Percentiles rank a stretch among this genome's conserved stretches.
Evolutionary conservation across 2,329 filamentous ascomycete species (phyloP).

Genomic region (Pyrenophora teres): DNA sequence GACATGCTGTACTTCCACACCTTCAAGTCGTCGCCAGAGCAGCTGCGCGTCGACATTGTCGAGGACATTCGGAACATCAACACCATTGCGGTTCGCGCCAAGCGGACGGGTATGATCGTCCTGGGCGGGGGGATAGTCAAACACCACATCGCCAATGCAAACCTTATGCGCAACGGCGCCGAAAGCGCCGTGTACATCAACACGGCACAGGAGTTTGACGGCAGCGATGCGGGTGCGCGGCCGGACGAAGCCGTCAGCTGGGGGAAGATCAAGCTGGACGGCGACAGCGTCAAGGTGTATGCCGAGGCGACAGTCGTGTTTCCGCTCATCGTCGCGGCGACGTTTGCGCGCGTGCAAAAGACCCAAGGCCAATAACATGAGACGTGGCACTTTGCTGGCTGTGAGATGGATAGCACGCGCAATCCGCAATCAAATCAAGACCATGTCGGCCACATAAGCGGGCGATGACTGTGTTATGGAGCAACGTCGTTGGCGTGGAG

Average conservation of each 20-base stretch:
- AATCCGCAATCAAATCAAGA: not conserved
- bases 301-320: conserved; percentile 71
- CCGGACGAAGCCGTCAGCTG: conserved; percentile 97
- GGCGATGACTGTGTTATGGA: conserved; percentile 8
- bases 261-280: conserved; percentile 94
- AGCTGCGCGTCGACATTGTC: conserved; percentile 87
- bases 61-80: conserved; percentile 94
- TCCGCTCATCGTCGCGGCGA: conserved; percentile 69
- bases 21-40: conserved; percentile 81
- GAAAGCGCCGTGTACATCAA: conserved; percentile 98
- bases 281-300: conserved; percentile 83
- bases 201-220: conserved; percentile 96
- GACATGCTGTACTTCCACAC: conserved; percentile 99
- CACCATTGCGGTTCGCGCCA: conserved; percentile 84
- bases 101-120: conserved; percentile 91
- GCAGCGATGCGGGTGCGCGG: conserved; percentile 90
- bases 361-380: conserved; percentile 1
- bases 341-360: conserved; percentile 57
- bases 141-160: conserved; percentile 98
- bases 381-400: not conserved
- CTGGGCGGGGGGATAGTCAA: conserved; percentile 94
- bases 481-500: conserved; percentile 23
- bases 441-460: not conserved
- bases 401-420: conserved; percentile 1
- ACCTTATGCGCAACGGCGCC: conserved; percentile 95